Evolutionary conservation across 768 basidiomycete genomes (phyloP).

Genomic region (Boletellus ananas): DNA sequence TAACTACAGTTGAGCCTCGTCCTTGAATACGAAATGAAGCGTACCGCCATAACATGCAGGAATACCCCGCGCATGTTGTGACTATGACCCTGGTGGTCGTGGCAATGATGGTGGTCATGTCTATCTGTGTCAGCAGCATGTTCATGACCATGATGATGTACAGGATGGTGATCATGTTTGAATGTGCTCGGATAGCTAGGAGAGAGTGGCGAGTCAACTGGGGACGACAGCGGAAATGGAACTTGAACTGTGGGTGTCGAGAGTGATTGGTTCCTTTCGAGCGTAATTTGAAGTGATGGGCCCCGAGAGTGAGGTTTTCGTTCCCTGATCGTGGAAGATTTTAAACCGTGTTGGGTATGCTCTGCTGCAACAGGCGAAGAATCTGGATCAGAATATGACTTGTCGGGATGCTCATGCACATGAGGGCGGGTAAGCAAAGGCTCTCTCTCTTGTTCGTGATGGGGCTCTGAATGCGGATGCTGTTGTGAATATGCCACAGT

Average conservation of each 20-base stretch:
- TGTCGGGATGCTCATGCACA: conserved; percentile 27
- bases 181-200: conserved; percentile 56
- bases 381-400: conserved; percentile 14
- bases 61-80: conserved; percentile 99
- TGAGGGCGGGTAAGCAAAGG: conserved; percentile 26
- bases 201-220: conserved; percentile 53
- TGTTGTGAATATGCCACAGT: conserved; percentile 6
- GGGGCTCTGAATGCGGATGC: conserved; percentile 28
- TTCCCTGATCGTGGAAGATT: conserved; percentile 21
- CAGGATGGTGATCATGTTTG: conserved; percentile 44
- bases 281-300: conserved; percentile 38
- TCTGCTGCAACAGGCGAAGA: conserved; percentile 8
- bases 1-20: conserved; percentile 28
- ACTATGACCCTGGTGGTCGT: conserved; percentile 78
- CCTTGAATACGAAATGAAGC: conserved; percentile 20
- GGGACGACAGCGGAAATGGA: conserved; percentile 27
- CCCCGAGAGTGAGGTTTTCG: conserved; percentile 39
- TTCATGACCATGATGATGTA: conserved; percentile 30
- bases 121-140: conserved; percentile 51
- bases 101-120: conserved; percentile 32
- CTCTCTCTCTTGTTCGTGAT: conserved; percentile 23
- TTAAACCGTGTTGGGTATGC: conserved; percentile 6
- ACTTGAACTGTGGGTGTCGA: conserved; percentile 17
- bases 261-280: conserved; percentile 20
- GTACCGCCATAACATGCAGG: conserved; percentile 91